Evolutionary conservation across 73 alveolate genomes (phyloP).

Genomic region (Paraurostyla sp.): DNA sequence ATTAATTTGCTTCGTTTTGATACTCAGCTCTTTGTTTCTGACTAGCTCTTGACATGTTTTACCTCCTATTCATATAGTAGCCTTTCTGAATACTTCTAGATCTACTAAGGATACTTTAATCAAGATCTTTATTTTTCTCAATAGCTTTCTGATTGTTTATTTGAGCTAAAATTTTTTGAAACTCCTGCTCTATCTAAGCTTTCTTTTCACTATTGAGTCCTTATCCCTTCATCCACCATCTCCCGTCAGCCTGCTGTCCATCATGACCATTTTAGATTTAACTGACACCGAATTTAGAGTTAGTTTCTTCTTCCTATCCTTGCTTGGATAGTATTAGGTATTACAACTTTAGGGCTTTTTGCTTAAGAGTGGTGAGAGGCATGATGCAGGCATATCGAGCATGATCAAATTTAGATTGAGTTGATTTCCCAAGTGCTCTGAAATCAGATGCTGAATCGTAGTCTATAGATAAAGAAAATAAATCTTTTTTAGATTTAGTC

Average conservation of each 20-base stretch:
- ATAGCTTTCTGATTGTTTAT: slow-evolving; percentile 3
- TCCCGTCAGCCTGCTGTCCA: not conserved
- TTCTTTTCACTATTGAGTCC: not conserved
- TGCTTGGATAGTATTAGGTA: slow-evolving; percentile 3
- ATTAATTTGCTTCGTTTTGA: not conserved
- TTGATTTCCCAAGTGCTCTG: slow-evolving; percentile 49
- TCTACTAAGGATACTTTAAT: not conserved
- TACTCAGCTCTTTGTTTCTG: not conserved
- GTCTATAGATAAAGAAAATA: not conserved
- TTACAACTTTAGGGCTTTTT: not conserved
- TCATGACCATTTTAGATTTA: not conserved
- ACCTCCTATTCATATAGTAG: not conserved
- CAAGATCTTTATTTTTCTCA: not conserved
- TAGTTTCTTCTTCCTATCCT: not conserved
- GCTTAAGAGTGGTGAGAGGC: not conserved
- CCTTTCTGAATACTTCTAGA: slow-evolving; percentile 3
- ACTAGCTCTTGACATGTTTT: not conserved
- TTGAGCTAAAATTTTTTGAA: not conserved
- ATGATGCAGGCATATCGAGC: slow-evolving; percentile 6
- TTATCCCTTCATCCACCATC: not conserved
- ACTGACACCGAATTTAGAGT: not conserved
- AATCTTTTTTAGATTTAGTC: not conserved
- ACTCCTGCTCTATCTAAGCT: not conserved
- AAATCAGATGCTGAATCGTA: slow-evolving; percentile 29
- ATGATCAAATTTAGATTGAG: slow-evolving; percentile 19